Evolutionary conservation across 768 basidiomycete genomes (phyloP).

Genomic region (Rubroboletus satanas): DNA sequence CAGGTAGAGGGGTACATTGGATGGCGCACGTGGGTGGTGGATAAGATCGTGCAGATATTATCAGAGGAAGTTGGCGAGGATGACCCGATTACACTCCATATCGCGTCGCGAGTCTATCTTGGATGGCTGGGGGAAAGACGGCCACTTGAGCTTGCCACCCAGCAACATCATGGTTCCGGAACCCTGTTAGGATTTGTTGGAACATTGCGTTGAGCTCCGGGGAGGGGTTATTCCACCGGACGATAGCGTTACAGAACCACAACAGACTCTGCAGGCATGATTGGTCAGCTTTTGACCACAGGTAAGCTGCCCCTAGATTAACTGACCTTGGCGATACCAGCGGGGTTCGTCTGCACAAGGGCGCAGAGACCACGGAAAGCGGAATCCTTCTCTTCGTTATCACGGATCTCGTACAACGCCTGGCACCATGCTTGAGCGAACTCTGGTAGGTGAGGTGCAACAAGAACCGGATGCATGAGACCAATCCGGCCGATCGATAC

Average conservation of each 20-base stretch:
- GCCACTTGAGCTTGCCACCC: slow-evolving; percentile 84
- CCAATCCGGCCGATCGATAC: slow-evolving; percentile 97
- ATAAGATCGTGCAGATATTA: slow-evolving; percentile 16
- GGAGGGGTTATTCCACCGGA: slow-evolving; percentile 92
- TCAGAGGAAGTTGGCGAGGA: background rate
- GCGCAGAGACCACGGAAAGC: slow-evolving; percentile 98
- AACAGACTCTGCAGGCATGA: slow-evolving; percentile 64
- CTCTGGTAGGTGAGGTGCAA: slow-evolving; percentile 83
- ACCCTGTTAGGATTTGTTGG: slow-evolving; percentile 80
- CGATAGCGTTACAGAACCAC: slow-evolving; percentile 98
- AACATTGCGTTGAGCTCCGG: slow-evolving; percentile 93
- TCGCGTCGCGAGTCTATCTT: slow-evolving; percentile 78
- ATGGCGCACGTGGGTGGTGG: slow-evolving; percentile 4
- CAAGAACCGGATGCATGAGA: slow-evolving; percentile 82
- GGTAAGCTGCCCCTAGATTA: background rate
- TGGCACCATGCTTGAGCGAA: slow-evolving; percentile 98
- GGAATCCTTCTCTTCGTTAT: slow-evolving; percentile 99
- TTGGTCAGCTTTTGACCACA: slow-evolving; percentile 3
- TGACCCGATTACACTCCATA: slow-evolving; percentile 70
- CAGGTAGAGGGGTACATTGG: slow-evolving; percentile 12
- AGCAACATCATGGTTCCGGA: slow-evolving; percentile 82
- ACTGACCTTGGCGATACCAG: slow-evolving; percentile 86
- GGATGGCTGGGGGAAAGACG: slow-evolving; percentile 83
- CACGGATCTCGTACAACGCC: slow-evolving; percentile 95
- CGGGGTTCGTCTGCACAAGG: slow-evolving; percentile 90